A percentile compares a stretch with the other conserved stretches of the same genome.
These are phyloP conservation scores for Fistulifera solaris DNA, from an alignment of 108 stramenopile species.

Conservation along the genomic window DNA sequence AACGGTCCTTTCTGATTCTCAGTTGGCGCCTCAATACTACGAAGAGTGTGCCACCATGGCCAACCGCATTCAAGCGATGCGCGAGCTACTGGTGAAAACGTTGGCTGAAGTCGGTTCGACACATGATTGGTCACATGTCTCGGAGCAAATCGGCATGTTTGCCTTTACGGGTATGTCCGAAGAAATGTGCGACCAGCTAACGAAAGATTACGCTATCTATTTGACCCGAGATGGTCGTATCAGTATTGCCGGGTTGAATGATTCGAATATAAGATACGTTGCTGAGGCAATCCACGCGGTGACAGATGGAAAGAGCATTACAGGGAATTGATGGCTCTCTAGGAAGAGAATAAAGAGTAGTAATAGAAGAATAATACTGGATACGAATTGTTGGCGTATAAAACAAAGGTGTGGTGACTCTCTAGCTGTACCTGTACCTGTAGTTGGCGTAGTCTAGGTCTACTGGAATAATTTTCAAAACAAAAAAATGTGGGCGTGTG, in stretches of 20 bases:
- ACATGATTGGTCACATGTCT: conserved; percentile 93
- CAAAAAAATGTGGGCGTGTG: too few species aligned
- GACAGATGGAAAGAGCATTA: conserved; percentile 76
- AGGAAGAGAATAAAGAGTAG: too few species aligned
- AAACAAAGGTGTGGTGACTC: too few species aligned
- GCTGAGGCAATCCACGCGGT: conserved; percentile 89
- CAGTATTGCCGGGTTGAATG: conserved; percentile 94
- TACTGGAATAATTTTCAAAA: too few species aligned
- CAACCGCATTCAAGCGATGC: conserved; percentile 83
- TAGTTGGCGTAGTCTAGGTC: too few species aligned
- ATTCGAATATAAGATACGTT: conserved; percentile 89
- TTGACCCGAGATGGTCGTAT: conserved; percentile 95
- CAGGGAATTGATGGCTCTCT: too few species aligned
- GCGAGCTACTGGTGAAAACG: conserved; percentile 58
- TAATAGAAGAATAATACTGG: too few species aligned
- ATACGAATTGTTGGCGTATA: too few species aligned
- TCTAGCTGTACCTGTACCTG: too few species aligned
- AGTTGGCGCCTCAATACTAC: conserved; percentile 72
- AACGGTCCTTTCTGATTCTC: conserved; percentile 77
- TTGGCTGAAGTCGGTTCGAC: conserved; percentile 72
- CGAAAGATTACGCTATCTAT: conserved; percentile 84
- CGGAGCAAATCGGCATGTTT: conserved; percentile 99
- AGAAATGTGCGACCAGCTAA: conserved; percentile 87
- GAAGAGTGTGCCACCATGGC: conserved; percentile 91
- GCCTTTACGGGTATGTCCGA: conserved; percentile 90